Evolutionary conservation across 805 yeast species (phyloP).

Genomic region (Saccharomycopsis sp.): DNA sequence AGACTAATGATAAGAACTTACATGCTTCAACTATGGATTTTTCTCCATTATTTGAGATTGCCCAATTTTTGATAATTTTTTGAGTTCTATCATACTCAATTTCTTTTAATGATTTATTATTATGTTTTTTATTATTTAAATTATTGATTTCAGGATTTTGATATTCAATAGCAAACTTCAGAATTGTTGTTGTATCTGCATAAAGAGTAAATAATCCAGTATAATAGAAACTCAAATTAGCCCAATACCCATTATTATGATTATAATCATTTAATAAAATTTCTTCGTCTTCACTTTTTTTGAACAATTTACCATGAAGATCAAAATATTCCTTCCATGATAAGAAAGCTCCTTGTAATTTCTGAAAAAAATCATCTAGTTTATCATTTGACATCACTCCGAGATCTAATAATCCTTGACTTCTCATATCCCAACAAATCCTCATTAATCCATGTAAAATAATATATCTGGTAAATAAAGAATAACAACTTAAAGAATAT

Average conservation of each 20-base stretch:
- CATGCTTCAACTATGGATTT: constrained; percentile 23
- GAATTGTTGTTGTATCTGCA: constrained; percentile 21
- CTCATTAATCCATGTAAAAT: constrained; percentile 27
- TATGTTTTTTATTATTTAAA: not conserved
- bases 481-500: constrained; percentile 27
- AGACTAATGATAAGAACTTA: constrained; percentile 22
- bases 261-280: constrained; percentile 25
- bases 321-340: constrained; percentile 29
- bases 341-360: constrained; percentile 24
- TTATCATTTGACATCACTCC: constrained; percentile 22
- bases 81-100: constrained; percentile 18
- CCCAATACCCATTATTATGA: constrained; percentile 28
- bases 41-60: constrained; percentile 22
- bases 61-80: constrained; percentile 21
- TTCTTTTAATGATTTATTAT: constrained; percentile 14
- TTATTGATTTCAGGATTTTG: not conserved
- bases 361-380: constrained; percentile 22
- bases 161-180: constrained; percentile 13
- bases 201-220: constrained; percentile 23
- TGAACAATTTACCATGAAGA: constrained; percentile 21
- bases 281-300: constrained; percentile 5
- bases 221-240: constrained; percentile 23
- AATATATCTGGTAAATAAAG: constrained; percentile 27
- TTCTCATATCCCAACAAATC: constrained; percentile 22
- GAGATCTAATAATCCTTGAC: constrained; percentile 22